Evolutionary conservation across 768 basidiomycete genomes (phyloP).

Genomic region (Amanita muscaria): DNA sequence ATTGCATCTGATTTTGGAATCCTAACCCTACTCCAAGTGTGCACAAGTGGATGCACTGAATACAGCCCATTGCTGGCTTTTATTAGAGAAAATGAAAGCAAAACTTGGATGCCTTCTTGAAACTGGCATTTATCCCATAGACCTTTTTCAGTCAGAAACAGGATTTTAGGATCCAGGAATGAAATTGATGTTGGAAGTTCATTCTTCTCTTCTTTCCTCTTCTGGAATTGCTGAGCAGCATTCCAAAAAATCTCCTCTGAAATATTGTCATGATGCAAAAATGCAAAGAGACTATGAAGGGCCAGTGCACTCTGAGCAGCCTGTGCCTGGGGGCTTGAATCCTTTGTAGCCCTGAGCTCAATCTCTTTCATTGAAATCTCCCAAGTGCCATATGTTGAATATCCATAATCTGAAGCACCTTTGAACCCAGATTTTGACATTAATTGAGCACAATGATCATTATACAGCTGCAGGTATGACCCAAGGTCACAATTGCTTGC

Average conservation of each 20-base stretch:
- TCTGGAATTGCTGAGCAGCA: slow-evolving; percentile 5
- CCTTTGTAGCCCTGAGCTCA: slow-evolving; percentile 4
- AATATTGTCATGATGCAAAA: slow-evolving; percentile 14
- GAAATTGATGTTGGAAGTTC: background rate
- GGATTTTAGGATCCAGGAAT: background rate
- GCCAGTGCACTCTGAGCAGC: slow-evolving; percentile 14
- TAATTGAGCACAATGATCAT: slow-evolving; percentile 8
- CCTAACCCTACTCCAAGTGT: slow-evolving; percentile 1
- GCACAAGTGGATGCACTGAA: slow-evolving; percentile 10
- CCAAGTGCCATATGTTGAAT: slow-evolving; percentile 15
- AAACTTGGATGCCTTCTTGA: slow-evolving; percentile 11
- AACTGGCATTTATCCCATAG: slow-evolving; percentile 12
- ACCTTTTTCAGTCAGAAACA: background rate
- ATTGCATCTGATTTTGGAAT: background rate
- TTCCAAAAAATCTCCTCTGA: slow-evolving; percentile 10
- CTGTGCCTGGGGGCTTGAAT: background rate
- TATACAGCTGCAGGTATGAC: too few relatives aligned
- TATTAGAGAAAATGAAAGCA: slow-evolving; percentile 12
- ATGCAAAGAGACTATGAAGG: slow-evolving; percentile 11
- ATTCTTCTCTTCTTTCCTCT: background rate
- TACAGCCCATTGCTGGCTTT: slow-evolving; percentile 5
- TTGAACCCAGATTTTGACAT: slow-evolving; percentile 6
- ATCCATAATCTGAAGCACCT: slow-evolving; percentile 12
- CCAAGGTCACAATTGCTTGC: too few relatives aligned
- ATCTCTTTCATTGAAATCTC: slow-evolving; percentile 13